Conservation (phyloP, 495 filamentous ascomycete species). For the Xylaria sp. region DNA sequence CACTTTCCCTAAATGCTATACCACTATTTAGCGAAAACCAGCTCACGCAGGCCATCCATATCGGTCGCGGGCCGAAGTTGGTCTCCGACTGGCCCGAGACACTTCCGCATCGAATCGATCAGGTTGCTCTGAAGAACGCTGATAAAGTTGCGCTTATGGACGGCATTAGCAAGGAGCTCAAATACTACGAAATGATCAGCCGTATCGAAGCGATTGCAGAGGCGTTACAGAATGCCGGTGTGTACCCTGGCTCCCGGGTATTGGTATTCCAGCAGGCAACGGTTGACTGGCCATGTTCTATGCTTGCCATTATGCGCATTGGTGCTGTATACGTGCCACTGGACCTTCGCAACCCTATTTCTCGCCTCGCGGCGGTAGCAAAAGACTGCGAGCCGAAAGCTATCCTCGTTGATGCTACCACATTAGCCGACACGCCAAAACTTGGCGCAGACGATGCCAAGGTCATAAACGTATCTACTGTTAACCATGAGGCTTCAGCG, state of each 20-base stretch:
- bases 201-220: slow-evolving; percentile 29
- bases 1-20: neutral
- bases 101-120: slow-evolving; percentile 39
- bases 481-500: neutral
- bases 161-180: slow-evolving; percentile 23
- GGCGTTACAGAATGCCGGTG: slow-evolving; percentile 4
- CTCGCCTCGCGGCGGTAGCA: slow-evolving; percentile 32
- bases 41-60: neutral
- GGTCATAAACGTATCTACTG: slow-evolving; percentile 1
- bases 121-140: slow-evolving; percentile 24
- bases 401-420: slow-evolving; percentile 54
- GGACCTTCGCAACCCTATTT: slow-evolving; percentile 46
- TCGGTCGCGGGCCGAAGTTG: neutral
- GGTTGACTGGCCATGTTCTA: slow-evolving; percentile 54
- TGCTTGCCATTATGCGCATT: slow-evolving; percentile 59
- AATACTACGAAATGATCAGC: slow-evolving; percentile 29
- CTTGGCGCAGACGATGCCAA: slow-evolving; percentile 27
- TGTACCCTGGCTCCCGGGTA: slow-evolving; percentile 29
- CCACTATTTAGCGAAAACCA: neutral
- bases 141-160: slow-evolving; percentile 32
- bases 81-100: slow-evolving; percentile 34
- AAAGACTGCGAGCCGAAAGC: slow-evolving; percentile 27
- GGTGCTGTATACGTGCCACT: slow-evolving; percentile 62
- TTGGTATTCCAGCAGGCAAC: slow-evolving; percentile 45
- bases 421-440: slow-evolving; percentile 35